Base-by-base conservation (phyloP, 345 rosid species). In the Eucalyptus caleyi region DNA sequence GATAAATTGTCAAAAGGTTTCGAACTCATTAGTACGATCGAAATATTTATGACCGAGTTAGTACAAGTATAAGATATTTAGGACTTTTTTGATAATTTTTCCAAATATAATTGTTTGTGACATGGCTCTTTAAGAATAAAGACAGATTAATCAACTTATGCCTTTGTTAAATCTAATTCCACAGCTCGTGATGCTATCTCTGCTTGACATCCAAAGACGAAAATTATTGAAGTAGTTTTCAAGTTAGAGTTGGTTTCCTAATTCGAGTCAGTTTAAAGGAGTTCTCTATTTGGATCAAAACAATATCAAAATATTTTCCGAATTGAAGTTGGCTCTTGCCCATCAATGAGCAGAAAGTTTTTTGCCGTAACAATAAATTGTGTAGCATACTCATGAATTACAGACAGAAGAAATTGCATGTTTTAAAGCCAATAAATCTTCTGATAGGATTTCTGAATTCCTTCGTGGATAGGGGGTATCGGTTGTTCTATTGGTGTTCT, bases 1-100 rank as follows among this genome's bases (percentile, higher is more conserved):
- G 27, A 54, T 8, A 54, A 54, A 54, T 54, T 54, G 2, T 54
- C 1, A 54, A 21, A 54, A 54, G 0, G 0, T 54, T 54, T 54
- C 1, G 5, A 54, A 54, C 27, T 54, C 3, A 0, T 54, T 54
- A 2, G 2, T 54, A 54, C 0, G 0, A 54, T 54, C 0, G 0
- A 21, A 54, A 23, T 1, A 23, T 54, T 54, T 54, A 23, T 0
- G 60, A 54, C 27, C 0, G 1, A 54, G 2, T 21, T 9, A 7
- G 11, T 54, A 23, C 0, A 16, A 54, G 1, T 9, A 2, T 4
- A 9, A 54, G 4, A 54, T 0, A 4, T 54, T 54, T 54, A 54
- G 2, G 0, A 54, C 27, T 0, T 8, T 53, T 54, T 54, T 54
- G 2, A 1, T 54, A 54, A 23, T 23, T 56, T 56, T 56, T 56